A percentile compares a stretch with the other conserved stretches of the same genome.
phyloP scores from a whole-genome alignment of 371 early-diverging fungal species.

The Mortierella sp. region DNA sequence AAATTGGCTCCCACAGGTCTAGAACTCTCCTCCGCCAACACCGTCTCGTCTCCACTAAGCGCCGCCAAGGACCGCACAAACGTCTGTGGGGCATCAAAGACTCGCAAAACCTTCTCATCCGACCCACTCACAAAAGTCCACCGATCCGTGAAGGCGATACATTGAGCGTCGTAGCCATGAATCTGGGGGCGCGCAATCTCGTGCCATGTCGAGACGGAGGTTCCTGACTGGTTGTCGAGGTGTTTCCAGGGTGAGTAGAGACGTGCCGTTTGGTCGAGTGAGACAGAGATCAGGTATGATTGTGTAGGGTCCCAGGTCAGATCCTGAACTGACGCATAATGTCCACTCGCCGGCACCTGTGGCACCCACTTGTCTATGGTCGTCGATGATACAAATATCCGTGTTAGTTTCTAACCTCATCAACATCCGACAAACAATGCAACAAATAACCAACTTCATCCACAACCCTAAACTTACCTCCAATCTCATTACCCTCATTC shows the following conservation, averaged over 20 bases:
- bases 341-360: constrained; percentile 82
- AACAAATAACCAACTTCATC: no score
- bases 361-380: constrained; percentile 74
- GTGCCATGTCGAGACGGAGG: constrained; percentile 78
- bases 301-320: constrained; percentile 88
- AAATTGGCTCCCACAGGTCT: constrained; percentile 85
- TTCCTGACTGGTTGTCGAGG: constrained; percentile 19
- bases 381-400: background rate
- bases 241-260: constrained; percentile 83
- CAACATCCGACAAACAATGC: no score
- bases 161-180: constrained; percentile 95
- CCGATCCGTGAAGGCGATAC: constrained; percentile 82
- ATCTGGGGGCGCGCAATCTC: constrained; percentile 97
- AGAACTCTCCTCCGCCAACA: constrained; percentile 63
- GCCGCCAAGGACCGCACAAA: constrained; percentile 79
- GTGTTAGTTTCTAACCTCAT: no score
- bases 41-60: constrained; percentile 62
- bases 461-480: constrained; percentile 42
- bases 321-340: constrained; percentile 81
- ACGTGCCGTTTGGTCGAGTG: constrained; percentile 93
- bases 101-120: constrained; percentile 95
- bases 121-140: constrained; percentile 91
- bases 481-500: constrained; percentile 59
- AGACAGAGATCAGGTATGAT: constrained; percentile 79
- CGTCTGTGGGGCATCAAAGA: constrained; percentile 90